A percentile compares a stretch with the other conserved stretches of the same genome.
These are phyloP conservation scores for Clavispora carvajalis DNA, from an alignment of 805 yeast species.

Conservation along the genomic window DNA sequence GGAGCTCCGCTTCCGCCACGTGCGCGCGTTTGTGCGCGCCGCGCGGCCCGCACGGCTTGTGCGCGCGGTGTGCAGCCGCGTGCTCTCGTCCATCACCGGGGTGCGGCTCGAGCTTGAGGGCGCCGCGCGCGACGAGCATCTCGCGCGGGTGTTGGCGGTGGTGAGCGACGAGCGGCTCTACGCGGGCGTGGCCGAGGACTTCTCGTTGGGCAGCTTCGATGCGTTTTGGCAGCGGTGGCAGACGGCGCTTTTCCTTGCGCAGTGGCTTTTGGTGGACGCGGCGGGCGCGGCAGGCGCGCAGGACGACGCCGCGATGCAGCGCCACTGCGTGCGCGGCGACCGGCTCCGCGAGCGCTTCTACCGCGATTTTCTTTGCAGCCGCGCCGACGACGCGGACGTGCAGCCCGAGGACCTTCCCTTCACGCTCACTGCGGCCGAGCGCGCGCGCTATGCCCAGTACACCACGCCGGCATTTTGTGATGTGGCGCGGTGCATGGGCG, in stretches of 20 bases:
- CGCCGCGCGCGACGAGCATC: not conserved
- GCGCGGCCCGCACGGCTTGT: not conserved
- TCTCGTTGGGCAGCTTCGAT: conserved; percentile 5
- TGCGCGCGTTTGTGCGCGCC: conserved; percentile 1
- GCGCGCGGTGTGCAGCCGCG: not conserved
- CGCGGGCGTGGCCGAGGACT: conserved; percentile 7
- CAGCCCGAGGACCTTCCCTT: conserved; percentile 7
- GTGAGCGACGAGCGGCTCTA: conserved; percentile 2
- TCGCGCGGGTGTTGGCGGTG: not conserved
- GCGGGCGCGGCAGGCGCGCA: not conserved
- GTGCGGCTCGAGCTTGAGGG: not conserved
- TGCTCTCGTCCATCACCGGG: not conserved
- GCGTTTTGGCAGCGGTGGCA: conserved; percentile 22
- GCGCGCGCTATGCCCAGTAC: not conserved
- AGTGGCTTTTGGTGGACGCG: conserved; percentile 17
- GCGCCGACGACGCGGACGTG: conserved; percentile 10
- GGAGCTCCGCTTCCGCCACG: conserved; percentile 2
- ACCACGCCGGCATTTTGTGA: not conserved
- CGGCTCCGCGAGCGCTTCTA: not conserved
- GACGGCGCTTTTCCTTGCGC: conserved; percentile 18
- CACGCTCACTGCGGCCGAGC: conserved; percentile 1
- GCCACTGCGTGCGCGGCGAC: not conserved
- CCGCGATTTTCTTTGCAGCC: conserved; percentile 5
- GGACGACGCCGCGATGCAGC: not conserved
- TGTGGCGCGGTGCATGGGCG: not conserved